Percentiles rank a stretch among this genome's conserved stretches.
phyloP scores from a whole-genome alignment of 2,329 filamentous ascomycete species.

The Chaetothyriales sp. region DNA sequence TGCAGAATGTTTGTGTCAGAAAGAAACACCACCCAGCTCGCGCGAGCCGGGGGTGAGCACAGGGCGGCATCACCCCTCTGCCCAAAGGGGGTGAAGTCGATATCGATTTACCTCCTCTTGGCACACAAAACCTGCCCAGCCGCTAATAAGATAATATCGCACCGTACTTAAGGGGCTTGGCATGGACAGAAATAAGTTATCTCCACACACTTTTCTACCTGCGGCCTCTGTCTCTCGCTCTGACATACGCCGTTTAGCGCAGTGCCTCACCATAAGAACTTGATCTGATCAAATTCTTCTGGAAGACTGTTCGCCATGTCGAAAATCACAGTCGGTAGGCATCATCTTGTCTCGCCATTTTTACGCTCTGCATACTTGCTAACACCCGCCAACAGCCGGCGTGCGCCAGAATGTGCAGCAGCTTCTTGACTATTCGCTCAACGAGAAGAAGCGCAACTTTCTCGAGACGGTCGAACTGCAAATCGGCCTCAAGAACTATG shows the following conservation, averaged over 20 bases:
- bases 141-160: too few species aligned
- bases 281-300: conserved; percentile 45
- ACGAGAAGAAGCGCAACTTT: conserved; percentile 98
- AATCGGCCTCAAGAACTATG: conserved; percentile 97
- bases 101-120: too few species aligned
- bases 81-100: too few species aligned
- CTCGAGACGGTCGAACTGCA: conserved; percentile 73
- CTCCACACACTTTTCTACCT: conserved; percentile 1
- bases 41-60: too few species aligned
- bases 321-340: conserved; percentile 43
- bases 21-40: too few species aligned
- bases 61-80: too few species aligned
- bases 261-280: conserved; percentile 62
- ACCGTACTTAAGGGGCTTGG: neutral
- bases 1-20: too few species aligned
- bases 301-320: conserved; percentile 66
- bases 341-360: neutral
- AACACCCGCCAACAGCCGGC: conserved; percentile 47
- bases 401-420: conserved; percentile 88
- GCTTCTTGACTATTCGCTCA: conserved; percentile 85
- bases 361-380: conserved; percentile 9
- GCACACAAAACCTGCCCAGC: too few species aligned
- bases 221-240: neutral
- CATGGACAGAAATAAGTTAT: too few species aligned
- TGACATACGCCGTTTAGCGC: conserved; percentile 21